phyloP scores from a whole-genome alignment of 2,329 filamentous ascomycete genomes.

The Cryphonectria naterciae region DNA sequence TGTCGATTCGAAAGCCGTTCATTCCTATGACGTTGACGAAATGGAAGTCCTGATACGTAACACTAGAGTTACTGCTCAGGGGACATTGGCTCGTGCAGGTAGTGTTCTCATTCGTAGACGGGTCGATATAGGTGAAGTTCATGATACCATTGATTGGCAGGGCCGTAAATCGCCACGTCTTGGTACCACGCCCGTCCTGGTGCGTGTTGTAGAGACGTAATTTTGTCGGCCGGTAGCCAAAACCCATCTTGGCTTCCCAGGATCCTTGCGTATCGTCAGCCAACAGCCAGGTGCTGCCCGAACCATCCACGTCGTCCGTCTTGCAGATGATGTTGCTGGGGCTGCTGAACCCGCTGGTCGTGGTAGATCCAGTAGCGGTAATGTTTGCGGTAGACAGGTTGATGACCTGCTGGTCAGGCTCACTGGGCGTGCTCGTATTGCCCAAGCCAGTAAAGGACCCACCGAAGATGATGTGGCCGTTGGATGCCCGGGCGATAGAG shows the following conservation, averaged over 20 bases:
- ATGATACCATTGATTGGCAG: conserved; percentile 89
- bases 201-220: conserved; percentile 88
- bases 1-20: conserved; percentile 82
- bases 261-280: conserved; percentile 74
- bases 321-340: conserved; percentile 85
- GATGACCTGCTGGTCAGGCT: conserved; percentile 76
- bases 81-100: conserved; percentile 84
- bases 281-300: conserved; percentile 84
- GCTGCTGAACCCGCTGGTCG: conserved; percentile 68
- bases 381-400: conserved; percentile 83
- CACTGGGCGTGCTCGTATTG: conserved; percentile 71
- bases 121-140: conserved; percentile 91
- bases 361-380: conserved; percentile 65
- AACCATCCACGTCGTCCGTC: conserved; percentile 64
- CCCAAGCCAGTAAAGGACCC: conserved; percentile 87
- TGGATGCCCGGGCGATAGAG: conserved; percentile 78
- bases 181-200: conserved; percentile 81
- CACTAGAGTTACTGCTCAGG: conserved; percentile 70
- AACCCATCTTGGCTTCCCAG: conserved; percentile 83
- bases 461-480: conserved; percentile 89
- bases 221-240: conserved; percentile 85
- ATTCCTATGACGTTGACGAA: conserved; percentile 90
- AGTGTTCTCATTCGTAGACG: conserved; percentile 65
- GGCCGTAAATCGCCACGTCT: conserved; percentile 84
- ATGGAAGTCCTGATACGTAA: conserved; percentile 82